Evolutionary conservation across 108 stramenopile species (phyloP).

Genomic region (Nitzschia inconspicua): DNA sequence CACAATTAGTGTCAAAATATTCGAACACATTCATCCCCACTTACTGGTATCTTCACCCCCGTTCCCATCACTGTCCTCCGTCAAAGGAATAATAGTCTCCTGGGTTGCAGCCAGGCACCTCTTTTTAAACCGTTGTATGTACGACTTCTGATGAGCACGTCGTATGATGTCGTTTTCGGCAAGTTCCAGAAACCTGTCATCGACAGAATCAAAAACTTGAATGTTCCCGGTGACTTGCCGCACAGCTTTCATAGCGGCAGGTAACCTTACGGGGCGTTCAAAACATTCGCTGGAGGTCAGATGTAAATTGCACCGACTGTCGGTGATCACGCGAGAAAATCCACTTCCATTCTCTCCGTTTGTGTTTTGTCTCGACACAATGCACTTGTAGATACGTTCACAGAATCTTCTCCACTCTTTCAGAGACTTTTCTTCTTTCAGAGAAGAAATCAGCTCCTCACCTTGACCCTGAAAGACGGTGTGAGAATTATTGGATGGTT

Average conservation of each 20-base stretch:
- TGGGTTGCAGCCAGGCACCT: conserved; percentile 48
- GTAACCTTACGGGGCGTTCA: conserved; percentile 80
- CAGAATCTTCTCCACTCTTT: conserved; percentile 72
- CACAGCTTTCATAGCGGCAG: conserved; percentile 82
- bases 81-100: conserved; percentile 61
- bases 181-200: conserved; percentile 55
- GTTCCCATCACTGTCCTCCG: conserved; percentile 81
- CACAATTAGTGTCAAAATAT: not conserved
- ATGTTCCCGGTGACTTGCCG: conserved; percentile 65
- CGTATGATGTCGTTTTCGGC: conserved; percentile 67
- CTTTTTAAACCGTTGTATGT: conserved; percentile 66
- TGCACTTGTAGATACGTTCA: conserved; percentile 75
- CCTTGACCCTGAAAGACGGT: conserved; percentile 36
- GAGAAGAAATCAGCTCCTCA: conserved; percentile 42
- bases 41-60: conserved; percentile 87
- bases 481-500: not conserved
- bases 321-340: conserved; percentile 60
- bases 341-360: conserved; percentile 49
- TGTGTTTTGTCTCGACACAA: too few relatives aligned
- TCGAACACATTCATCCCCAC: conserved; percentile 7
- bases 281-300: conserved; percentile 69
- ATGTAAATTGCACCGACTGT: conserved; percentile 78
- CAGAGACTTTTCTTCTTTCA: conserved; percentile 13
- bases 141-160: conserved; percentile 67
- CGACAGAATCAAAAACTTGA: conserved; percentile 49